These are phyloP conservation scores for Athelia sp. DNA, from an alignment of 1,284 basidiomycete genomes.

Conservation along the genomic window DNA sequence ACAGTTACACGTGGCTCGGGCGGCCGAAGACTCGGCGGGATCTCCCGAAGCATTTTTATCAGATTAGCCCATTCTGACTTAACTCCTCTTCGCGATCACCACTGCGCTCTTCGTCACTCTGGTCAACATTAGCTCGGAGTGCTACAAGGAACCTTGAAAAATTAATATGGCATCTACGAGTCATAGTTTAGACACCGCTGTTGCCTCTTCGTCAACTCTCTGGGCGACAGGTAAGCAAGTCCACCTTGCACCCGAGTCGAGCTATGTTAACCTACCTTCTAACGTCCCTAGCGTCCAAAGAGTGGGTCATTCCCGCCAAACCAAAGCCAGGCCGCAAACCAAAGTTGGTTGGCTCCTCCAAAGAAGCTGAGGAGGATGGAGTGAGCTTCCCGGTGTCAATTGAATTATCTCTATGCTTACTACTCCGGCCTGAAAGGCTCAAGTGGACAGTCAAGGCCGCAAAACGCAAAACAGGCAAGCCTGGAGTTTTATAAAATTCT, in stretches of 20 bases:
- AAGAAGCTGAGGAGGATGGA: slow-evolving; percentile 38
- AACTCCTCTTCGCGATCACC: too few relatives aligned
- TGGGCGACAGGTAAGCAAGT: slow-evolving; percentile 45
- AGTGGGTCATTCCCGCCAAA: slow-evolving; percentile 88
- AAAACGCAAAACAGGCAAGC: slow-evolving; percentile 73
- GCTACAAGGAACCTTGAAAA: too few relatives aligned
- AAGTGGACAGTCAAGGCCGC: slow-evolving; percentile 55
- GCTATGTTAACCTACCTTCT: slow-evolving; percentile 8
- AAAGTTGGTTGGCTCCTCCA: slow-evolving; percentile 55
- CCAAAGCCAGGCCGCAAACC: slow-evolving; percentile 89
- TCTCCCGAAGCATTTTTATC: too few relatives aligned
- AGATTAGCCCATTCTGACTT: too few relatives aligned
- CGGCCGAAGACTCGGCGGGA: too few relatives aligned
- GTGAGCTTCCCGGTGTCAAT: slow-evolving; percentile 27
- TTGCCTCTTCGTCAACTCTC: slow-evolving; percentile 27
- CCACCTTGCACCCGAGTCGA: too few relatives aligned
- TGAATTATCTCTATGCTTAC: too few relatives aligned
- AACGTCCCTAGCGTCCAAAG: slow-evolving; percentile 63
- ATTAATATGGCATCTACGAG: slow-evolving; percentile 21
- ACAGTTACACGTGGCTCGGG: too few relatives aligned
- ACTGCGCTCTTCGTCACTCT: slow-evolving; percentile 20
- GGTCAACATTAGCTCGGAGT: too few relatives aligned
- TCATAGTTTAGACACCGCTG: slow-evolving; percentile 9
- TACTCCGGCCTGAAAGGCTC: neutral
- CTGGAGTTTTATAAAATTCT: slow-evolving; percentile 1